phyloP scores from a whole-genome alignment of 176 grass and related monocot genomes.

The Avena sativa region DNA sequence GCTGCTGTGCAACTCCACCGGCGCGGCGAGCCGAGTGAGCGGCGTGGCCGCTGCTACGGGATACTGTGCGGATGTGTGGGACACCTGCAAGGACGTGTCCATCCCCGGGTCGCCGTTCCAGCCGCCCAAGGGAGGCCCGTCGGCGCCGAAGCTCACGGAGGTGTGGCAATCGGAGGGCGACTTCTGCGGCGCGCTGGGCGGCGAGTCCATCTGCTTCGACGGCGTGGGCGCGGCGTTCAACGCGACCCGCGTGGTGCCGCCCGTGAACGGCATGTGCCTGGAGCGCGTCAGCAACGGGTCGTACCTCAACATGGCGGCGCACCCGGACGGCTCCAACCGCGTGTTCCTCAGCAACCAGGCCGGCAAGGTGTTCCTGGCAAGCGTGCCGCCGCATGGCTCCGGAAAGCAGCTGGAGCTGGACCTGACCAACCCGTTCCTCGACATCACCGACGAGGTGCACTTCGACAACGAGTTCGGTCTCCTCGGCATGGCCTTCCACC shows the following conservation, averaged over 20 bases:
- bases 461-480: constrained; percentile 68
- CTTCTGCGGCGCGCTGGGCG: constrained; percentile 67
- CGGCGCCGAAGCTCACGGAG: constrained; percentile 64
- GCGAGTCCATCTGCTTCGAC: constrained; percentile 62
- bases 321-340: constrained; percentile 82
- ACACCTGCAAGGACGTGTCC: constrained; percentile 71
- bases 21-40: background rate
- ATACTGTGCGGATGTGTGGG: constrained; percentile 73
- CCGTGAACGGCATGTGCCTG: constrained; percentile 78
- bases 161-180: constrained; percentile 60
- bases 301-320: constrained; percentile 79
- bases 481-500: constrained; percentile 81
- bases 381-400: constrained; percentile 61
- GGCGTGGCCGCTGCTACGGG: background rate
- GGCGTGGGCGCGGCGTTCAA: constrained; percentile 64
- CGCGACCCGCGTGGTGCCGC: background rate
- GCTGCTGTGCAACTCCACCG: constrained; percentile 62
- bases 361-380: constrained; percentile 78
- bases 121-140: constrained; percentile 21
- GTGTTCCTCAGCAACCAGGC: constrained; percentile 67
- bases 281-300: constrained; percentile 79
- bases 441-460: constrained; percentile 83
- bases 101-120: constrained; percentile 66
- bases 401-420: constrained; percentile 50
- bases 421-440: constrained; percentile 61